Base-by-base conservation (phyloP, 139 green algal genomes). In the Marvania coccoides region DNA sequence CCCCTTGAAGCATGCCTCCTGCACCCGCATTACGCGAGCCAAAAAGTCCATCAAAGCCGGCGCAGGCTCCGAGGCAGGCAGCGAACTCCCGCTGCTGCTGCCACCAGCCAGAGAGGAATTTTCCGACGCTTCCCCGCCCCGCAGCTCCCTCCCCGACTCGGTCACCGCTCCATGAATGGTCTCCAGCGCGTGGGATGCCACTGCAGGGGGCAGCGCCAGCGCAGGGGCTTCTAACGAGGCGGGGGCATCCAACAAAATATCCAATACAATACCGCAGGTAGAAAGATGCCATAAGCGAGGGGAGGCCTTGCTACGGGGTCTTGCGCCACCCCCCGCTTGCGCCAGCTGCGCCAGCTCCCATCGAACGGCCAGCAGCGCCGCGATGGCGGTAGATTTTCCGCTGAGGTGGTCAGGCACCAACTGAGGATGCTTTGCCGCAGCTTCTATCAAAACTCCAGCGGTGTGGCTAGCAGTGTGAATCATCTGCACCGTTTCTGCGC, bases 321-420 rank as follows among this genome's bases (percentile, higher is more conserved):
- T 59, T 59, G 12, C 12, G 19, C 48, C 48, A 40, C 30, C 48
- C 9, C 30, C 34, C 10, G 58, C 58, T 48, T 26, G 13, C 46
- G 7, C 9, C 8, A 66, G 33, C 23, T 66, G 15, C 12, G 58
- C 10, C 28, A 66, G 58, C 31, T 66, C 58, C 58, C 58, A 66
- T 6, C 23, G 58, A 6, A 66, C 23, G 24, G 58, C 29, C 58
- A 66, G 33, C 23, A 66, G 30, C 29, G 30, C 58, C 19, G 31
- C 58, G 24, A 66, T 47, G 23, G 19, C 42, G 19, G 42, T 51
- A 51, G 42, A 28, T 51, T 19, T 51, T 28, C 42, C 19, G 19
- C 19, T 51, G 42, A 51, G 19, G 19, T 28, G 42, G 19, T 51
- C 19, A 19, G 19, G 42, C 19, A 19, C 42, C 42, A 51, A 19